Evolutionary conservation across 108 stramenopile genomes (phyloP).

Genomic region (Cyclotella baltica): DNA sequence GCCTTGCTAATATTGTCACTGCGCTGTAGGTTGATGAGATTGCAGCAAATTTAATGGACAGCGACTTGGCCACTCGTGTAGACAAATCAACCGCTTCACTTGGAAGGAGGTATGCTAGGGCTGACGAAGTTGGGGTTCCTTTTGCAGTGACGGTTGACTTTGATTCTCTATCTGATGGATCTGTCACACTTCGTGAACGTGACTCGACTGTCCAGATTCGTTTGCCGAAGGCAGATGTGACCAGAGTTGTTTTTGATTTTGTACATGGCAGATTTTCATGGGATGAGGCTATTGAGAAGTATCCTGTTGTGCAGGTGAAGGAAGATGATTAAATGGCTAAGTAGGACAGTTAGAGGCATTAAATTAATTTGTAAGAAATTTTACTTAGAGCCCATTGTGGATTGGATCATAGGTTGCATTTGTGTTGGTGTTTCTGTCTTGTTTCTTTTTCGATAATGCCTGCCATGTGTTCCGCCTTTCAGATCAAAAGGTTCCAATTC

Average conservation of each 20-base stretch:
- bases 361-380: no score
- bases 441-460: no score
- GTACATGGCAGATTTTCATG: conserved; percentile 80
- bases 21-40: conserved; percentile 75
- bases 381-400: no score
- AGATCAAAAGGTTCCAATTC: no score
- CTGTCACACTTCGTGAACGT: conserved; percentile 98
- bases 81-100: conserved; percentile 93
- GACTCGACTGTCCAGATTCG: conserved; percentile 96
- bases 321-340: conserved; percentile 63
- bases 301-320: conserved; percentile 78
- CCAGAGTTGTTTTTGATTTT: conserved; percentile 73
- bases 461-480: no score
- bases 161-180: conserved; percentile 86
- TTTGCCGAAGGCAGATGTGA: conserved; percentile 81
- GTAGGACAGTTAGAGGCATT: no score
- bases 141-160: conserved; percentile 99
- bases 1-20: background rate
- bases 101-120: conserved; percentile 94
- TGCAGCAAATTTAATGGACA: conserved; percentile 82
- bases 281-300: conserved; percentile 76
- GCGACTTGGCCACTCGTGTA: conserved; percentile 85
- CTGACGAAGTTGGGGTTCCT: conserved; percentile 99
- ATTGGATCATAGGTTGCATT: no score
- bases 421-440: no score